Evolutionary conservation across 306 rosid genomes (phyloP).

Genomic region (Fragaria vesca): DNA sequence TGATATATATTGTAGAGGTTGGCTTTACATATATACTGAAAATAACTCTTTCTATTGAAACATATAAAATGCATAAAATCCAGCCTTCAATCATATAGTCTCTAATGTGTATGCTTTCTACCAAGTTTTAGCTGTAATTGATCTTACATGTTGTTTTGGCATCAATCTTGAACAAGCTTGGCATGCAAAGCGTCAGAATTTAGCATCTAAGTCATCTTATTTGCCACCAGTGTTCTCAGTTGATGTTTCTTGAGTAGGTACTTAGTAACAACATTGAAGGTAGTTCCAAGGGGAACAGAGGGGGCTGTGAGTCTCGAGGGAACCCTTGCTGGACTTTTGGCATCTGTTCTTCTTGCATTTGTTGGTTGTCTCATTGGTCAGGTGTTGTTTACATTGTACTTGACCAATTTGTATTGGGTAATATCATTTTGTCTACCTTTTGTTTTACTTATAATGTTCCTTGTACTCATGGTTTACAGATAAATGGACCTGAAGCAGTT

Average conservation of each 20-base stretch:
- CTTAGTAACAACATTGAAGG: slow-evolving; percentile 80
- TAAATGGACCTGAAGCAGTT: slow-evolving; percentile 55
- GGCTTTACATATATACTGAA: not conserved
- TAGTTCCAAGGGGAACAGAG: slow-evolving; percentile 98
- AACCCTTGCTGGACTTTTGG: slow-evolving; percentile 89
- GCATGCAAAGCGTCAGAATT: not conserved
- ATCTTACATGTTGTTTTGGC: not conserved
- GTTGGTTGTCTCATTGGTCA: slow-evolving; percentile 63
- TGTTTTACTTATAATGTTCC: not conserved
- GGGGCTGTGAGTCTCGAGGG: slow-evolving; percentile 97
- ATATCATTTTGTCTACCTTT: not conserved
- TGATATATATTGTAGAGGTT: not conserved
- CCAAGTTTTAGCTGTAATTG: not conserved
- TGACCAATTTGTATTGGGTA: not conserved
- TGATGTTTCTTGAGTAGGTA: slow-evolving; percentile 52
- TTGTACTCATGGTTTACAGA: slow-evolving; percentile 41
- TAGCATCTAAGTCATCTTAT: not conserved
- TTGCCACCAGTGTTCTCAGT: slow-evolving; percentile 5
- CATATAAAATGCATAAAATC: not conserved
- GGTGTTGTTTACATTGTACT: slow-evolving; percentile 46
- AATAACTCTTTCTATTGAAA: not conserved
- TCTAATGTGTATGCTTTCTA: not conserved
- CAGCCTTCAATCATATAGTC: not conserved
- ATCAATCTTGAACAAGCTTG: not conserved
- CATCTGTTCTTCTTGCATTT: slow-evolving; percentile 65